Percentiles rank a stretch among this genome's conserved stretches.
Evolutionary conservation across 441 rosid genomes (phyloP).

Genomic region (Populus trichocarpa): DNA sequence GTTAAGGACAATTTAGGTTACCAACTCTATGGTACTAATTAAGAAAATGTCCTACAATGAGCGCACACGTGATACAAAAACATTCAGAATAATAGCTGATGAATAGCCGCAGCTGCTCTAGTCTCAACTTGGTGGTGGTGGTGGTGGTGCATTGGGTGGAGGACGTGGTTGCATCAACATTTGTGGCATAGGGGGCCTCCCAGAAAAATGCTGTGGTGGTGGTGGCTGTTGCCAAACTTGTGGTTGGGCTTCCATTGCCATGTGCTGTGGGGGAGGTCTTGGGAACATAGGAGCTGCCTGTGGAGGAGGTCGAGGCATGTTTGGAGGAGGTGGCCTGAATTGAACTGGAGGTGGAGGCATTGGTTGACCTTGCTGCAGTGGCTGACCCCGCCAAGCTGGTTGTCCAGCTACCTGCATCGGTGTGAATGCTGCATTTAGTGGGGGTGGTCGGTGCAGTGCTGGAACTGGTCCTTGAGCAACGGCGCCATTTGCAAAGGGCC

Average conservation of each 20-base stretch:
- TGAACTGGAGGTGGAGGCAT: slow-evolving; percentile 57
- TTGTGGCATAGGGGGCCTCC: slow-evolving; percentile 50
- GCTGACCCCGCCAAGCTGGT: slow-evolving; percentile 65
- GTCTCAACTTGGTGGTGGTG: slow-evolving; percentile 27
- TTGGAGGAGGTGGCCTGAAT: slow-evolving; percentile 54
- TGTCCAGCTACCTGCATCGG: slow-evolving; percentile 46
- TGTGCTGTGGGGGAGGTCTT: slow-evolving; percentile 57
- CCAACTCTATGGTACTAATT: background rate
- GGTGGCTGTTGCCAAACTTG: slow-evolving; percentile 59
- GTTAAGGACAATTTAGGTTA: background rate
- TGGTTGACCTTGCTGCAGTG: slow-evolving; percentile 49
- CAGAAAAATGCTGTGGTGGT: slow-evolving; percentile 60
- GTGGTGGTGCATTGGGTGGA: slow-evolving; percentile 30
- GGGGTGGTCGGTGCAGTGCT: slow-evolving; percentile 62
- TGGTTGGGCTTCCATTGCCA: slow-evolving; percentile 57
- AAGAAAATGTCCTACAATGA: background rate
- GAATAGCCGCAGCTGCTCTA: background rate
- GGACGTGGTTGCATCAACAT: slow-evolving; percentile 68
- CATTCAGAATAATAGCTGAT: background rate
- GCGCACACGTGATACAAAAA: background rate
- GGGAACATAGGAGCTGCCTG: slow-evolving; percentile 34
- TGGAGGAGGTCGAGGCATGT: slow-evolving; percentile 66
- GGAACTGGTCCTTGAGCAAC: slow-evolving; percentile 49
- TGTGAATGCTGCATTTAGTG: slow-evolving; percentile 40
- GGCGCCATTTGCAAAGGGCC: slow-evolving; percentile 58